These are phyloP conservation scores for Corylus heterophylla DNA, from an alignment of 306 rosid genomes.

Conservation along the genomic window DNA sequence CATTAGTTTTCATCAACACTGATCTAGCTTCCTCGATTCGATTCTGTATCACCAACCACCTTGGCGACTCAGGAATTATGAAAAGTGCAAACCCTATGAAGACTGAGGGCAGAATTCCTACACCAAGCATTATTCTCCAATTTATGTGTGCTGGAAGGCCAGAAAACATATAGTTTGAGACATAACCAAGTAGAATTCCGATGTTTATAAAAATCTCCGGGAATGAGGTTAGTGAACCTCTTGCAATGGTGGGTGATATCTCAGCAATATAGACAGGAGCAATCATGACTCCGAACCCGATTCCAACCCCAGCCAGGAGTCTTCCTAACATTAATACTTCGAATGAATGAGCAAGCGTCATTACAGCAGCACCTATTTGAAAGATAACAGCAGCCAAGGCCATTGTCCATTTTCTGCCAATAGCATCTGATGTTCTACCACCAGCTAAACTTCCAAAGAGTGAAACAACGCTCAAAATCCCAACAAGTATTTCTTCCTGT, in stretches of 20 bases:
- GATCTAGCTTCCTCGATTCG: slow-evolving; percentile 81
- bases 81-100: slow-evolving; percentile 91
- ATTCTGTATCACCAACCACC: slow-evolving; percentile 83
- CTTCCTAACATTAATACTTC: slow-evolving; percentile 64
- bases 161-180: slow-evolving; percentile 79
- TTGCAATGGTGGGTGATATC: slow-evolving; percentile 71
- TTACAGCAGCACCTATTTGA: slow-evolving; percentile 71
- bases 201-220: slow-evolving; percentile 84
- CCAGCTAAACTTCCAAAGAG: slow-evolving; percentile 87
- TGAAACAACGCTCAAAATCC: slow-evolving; percentile 83
- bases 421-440: slow-evolving; percentile 81
- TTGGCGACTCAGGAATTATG: slow-evolving; percentile 85
- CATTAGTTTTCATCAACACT: slow-evolving; percentile 76
- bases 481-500: slow-evolving; percentile 75
- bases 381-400: slow-evolving; percentile 78
- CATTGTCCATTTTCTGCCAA: slow-evolving; percentile 98
- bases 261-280: slow-evolving; percentile 90
- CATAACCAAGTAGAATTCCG: slow-evolving; percentile 87
- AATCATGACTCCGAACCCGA: slow-evolving; percentile 89
- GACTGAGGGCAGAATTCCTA: slow-evolving; percentile 77
- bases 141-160: slow-evolving; percentile 69
- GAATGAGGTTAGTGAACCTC: slow-evolving; percentile 88
- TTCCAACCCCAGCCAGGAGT: slow-evolving; percentile 83
- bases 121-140: slow-evolving; percentile 96
- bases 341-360: slow-evolving; percentile 84